Percentiles rank a stretch among this genome's conserved stretches.
Conservation (phyloP, 1,139 yeast genomes). For the Pichia sp. region DNA sequence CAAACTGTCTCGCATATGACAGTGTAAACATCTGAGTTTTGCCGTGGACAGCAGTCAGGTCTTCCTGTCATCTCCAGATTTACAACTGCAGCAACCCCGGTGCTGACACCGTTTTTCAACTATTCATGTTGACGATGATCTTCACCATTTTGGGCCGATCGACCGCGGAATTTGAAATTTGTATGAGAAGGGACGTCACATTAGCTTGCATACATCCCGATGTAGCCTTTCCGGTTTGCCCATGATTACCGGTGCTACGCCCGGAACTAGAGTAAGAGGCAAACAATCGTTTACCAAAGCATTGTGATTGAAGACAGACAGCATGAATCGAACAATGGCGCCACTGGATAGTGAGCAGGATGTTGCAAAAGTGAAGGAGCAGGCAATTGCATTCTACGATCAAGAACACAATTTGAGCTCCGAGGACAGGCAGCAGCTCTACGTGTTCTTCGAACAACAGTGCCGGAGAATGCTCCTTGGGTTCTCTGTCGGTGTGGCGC, state of each 20-base stretch:
- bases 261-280: no score
- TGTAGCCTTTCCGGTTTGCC: not conserved
- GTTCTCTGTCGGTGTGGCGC: conserved; percentile 26
- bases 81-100: no score
- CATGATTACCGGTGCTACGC: no score
- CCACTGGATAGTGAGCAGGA: conserved; percentile 7
- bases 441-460: conserved; percentile 23
- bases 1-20: not conserved
- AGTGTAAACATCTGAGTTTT: not conserved
- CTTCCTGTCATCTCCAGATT: no score
- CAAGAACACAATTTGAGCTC: conserved; percentile 22
- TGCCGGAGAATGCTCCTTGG: conserved; percentile 20
- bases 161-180: not conserved
- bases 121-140: no score
- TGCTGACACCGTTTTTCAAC: no score
- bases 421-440: conserved; percentile 24
- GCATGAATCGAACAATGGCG: conserved; percentile 3
- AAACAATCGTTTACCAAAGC: no score
- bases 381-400: conserved; percentile 28
- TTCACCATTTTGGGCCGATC: not conserved
- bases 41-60: no score
- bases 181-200: not conserved
- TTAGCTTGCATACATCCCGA: not conserved
- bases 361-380: conserved; percentile 20
- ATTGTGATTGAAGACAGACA: not conserved